Evolutionary conservation across 2,329 filamentous ascomycete genomes (phyloP), one percentile per base, ranked within the genome.

Genomic region (Fusarium sp.): DNA sequence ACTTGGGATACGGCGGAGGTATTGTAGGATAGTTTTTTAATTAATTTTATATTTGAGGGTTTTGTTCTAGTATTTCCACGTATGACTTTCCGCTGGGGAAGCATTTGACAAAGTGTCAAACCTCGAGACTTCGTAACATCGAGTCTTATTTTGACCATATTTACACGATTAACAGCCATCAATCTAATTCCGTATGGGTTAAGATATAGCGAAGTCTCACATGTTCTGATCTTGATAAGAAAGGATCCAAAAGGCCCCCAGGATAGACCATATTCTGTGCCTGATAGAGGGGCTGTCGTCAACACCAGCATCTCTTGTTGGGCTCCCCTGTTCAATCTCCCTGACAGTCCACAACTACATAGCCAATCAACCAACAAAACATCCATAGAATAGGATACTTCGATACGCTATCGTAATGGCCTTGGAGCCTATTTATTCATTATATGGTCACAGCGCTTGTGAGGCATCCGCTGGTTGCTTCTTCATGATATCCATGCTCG

Each of bases 341-440:
- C 4, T 18, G 45, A 29, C 24, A 18, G 47, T n/a, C 24, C 24
- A 52, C 24, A 29, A 11, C 24, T 6, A 29, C 47, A 37, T 18
- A 35, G 52, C 14, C 9, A 34, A 9, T 22, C 52, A 57, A 35
- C 5, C 10, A 22, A 34, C 20, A 38, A 37, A 37, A 20, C 54
- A 27, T 29, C 27, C 27, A 29, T 10, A 22, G 29, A 6, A 45
- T 22, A 37, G 20, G 24, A 45, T 16, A 22, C 6, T 52, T 40
- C 59, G 29, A 45, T 34, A 29, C 38, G 27, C 57, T 62, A 45
- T 72, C 40, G n/a, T 58, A 29, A 60, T 45, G 50, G 42, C 63
- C 31, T 54, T 62, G 42, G 63, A 64, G 40, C 47, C 37, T 45
- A 59, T 47, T 58, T 40, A 62, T 69, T 40, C 65, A 58, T 38